Conservation (phyloP, 78 protist species). For the Andalucia godoyi region DNA sequence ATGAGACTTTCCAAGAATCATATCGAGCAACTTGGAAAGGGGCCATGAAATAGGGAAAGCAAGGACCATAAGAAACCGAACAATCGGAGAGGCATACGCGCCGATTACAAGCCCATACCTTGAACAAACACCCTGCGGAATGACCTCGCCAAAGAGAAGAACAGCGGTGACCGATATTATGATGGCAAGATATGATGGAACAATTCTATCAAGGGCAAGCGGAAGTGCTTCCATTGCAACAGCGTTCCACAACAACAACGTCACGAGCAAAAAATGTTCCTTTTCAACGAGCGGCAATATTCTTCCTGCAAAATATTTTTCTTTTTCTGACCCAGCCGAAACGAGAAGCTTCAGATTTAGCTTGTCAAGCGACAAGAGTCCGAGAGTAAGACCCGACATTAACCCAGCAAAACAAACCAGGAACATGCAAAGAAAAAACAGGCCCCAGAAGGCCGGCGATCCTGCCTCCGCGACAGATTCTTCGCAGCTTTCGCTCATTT, state of each 20-base stretch:
- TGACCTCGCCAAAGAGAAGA: conserved; percentile 63
- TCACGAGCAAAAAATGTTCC: conserved; percentile 47
- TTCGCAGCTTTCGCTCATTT: no score
- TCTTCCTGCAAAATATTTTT: not conserved
- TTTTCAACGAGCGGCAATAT: conserved; percentile 11
- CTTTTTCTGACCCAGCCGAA: not conserved
- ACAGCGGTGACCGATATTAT: conserved; percentile 32
- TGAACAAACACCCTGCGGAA: conserved; percentile 46
- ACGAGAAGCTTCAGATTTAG: conserved; percentile 5
- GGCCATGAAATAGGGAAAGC: not conserved
- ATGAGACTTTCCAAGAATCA: conserved; percentile 1
- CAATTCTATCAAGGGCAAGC: conserved; percentile 38
- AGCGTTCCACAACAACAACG: conserved; percentile 52
- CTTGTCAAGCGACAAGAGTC: conserved; percentile 39
- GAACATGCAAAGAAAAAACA: no score
- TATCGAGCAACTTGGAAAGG: not conserved
- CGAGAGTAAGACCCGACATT: conserved; percentile 52
- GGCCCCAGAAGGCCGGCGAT: no score
- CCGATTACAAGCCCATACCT: conserved; percentile 53
- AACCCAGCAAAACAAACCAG: conserved; percentile 28
- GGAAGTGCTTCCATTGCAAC: conserved; percentile 64
- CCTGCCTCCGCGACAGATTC: no score
- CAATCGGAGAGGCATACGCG: conserved; percentile 24
- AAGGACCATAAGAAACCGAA: not conserved
- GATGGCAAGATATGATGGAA: conserved; percentile 27